Evolutionary conservation across 108 stramenopile species (phyloP).

Genomic region (Craspedostauros australis): DNA sequence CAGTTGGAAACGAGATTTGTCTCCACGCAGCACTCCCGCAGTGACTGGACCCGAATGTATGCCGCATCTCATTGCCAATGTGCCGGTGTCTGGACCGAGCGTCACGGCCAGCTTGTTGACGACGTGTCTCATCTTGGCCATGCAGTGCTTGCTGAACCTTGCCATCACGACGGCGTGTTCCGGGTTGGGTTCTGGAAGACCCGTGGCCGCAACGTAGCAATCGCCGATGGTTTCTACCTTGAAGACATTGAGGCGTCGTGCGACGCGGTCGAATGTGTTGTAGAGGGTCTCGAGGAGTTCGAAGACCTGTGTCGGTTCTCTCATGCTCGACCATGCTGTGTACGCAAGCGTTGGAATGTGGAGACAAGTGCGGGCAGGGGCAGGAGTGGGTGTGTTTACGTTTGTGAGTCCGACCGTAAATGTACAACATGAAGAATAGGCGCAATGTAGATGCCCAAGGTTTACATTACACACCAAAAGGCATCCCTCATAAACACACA

Average conservation of each 20-base stretch:
- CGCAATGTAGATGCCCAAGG: too few relatives aligned
- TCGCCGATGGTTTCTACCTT: conserved; percentile 13
- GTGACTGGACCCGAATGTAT: conserved; percentile 56
- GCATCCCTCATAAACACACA: too few relatives aligned
- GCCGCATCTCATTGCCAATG: conserved; percentile 42
- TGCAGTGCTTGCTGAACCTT: conserved; percentile 36
- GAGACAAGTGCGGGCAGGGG: too few relatives aligned
- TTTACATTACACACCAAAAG: too few relatives aligned
- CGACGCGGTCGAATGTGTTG: conserved; percentile 6
- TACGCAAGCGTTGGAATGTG: too few relatives aligned
- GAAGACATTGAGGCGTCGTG: not conserved
- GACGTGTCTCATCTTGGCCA: conserved; percentile 26
- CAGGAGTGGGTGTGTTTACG: too few relatives aligned
- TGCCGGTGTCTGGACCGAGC: conserved; percentile 23
- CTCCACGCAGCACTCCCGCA: conserved; percentile 53
- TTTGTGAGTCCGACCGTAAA: too few relatives aligned
- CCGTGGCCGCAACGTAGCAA: conserved; percentile 16
- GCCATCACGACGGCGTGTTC: conserved; percentile 50
- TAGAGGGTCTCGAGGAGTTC: conserved; percentile 5
- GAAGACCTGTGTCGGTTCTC: conserved; percentile 13
- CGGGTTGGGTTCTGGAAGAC: conserved; percentile 30
- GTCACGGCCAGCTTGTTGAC: conserved; percentile 11
- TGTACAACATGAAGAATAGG: too few relatives aligned
- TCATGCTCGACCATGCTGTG: conserved; percentile 4
- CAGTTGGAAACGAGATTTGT: conserved; percentile 51